Conservation (phyloP, 2,329 filamentous ascomycete genomes). For the Penicillium brevicompactum region DNA sequence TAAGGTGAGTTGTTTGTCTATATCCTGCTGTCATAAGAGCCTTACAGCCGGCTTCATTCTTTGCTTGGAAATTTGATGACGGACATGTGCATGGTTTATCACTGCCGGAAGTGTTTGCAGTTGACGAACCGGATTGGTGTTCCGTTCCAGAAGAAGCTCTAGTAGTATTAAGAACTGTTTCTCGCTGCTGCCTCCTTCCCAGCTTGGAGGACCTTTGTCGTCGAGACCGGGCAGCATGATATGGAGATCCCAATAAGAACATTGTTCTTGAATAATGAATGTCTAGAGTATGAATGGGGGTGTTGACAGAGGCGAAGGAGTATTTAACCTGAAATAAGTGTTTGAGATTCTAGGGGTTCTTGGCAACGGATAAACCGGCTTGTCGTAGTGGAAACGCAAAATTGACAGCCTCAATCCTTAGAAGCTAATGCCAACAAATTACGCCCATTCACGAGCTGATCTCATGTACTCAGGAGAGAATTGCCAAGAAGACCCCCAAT, state of each 20-base stretch:
- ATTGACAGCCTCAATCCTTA: too few species aligned
- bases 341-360: too few species aligned
- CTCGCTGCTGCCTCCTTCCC: neutral
- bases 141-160: neutral
- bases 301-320: too few species aligned
- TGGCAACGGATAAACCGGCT: too few species aligned
- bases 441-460: too few species aligned
- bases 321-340: too few species aligned
- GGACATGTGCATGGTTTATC: neutral
- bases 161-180: neutral
- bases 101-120: neutral
- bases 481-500: too few species aligned
- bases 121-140: neutral
- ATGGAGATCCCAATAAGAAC: neutral
- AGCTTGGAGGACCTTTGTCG: neutral
- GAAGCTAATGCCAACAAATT: too few species aligned
- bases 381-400: too few species aligned
- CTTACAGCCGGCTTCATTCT: neutral
- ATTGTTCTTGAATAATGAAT: neutral
- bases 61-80: neutral
- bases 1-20: neutral
- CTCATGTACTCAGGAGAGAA: too few species aligned
- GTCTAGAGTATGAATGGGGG: too few species aligned
- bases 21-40: neutral
- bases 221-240: neutral